Evolutionary conservation across 2,329 filamentous ascomycete genomes (phyloP).

Genomic region (Endocalyx cinctus): DNA sequence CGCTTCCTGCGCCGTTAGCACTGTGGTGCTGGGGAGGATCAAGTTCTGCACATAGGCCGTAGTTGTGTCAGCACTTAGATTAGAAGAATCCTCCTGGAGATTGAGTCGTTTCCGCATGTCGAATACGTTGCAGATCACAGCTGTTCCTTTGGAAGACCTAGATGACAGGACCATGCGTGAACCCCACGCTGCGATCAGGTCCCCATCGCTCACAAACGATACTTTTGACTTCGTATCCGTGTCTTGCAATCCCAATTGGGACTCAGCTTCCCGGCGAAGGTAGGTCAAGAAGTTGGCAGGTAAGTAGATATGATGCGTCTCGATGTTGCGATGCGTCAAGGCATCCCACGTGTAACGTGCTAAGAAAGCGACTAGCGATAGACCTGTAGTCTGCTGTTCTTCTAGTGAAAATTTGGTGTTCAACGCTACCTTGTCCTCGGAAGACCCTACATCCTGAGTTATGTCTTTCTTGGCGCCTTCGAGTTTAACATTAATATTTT

Average conservation of each 20-base stretch:
- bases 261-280: slow-evolving; percentile 3
- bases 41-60: slow-evolving; percentile 6
- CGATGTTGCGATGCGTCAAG: slow-evolving; percentile 1
- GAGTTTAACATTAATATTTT: too few relatives aligned
- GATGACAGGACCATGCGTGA: slow-evolving; percentile 7
- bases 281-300: slow-evolving; percentile 4
- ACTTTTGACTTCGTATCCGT: neutral
- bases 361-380: too few relatives aligned
- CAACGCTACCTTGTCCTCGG: too few relatives aligned
- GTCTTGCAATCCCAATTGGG: neutral
- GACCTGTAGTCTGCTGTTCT: too few relatives aligned
- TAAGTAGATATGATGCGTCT: slow-evolving; percentile 4
- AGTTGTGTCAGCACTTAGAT: too few relatives aligned
- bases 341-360: too few relatives aligned
- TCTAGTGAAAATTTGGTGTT: too few relatives aligned
- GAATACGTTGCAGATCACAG: slow-evolving; percentile 4
- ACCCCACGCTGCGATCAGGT: slow-evolving; percentile 8
- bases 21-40: slow-evolving; percentile 2
- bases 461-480: too few relatives aligned
- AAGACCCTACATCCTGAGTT: too few relatives aligned
- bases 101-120: too few relatives aligned
- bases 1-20: slow-evolving; percentile 1
- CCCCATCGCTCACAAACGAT: slow-evolving; percentile 8
- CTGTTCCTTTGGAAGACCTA: neutral
- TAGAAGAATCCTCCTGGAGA: too few relatives aligned